phyloP scores from a whole-genome alignment of 345 rosid genomes.

The sweet orange (Citrus sinensis) region DNA sequence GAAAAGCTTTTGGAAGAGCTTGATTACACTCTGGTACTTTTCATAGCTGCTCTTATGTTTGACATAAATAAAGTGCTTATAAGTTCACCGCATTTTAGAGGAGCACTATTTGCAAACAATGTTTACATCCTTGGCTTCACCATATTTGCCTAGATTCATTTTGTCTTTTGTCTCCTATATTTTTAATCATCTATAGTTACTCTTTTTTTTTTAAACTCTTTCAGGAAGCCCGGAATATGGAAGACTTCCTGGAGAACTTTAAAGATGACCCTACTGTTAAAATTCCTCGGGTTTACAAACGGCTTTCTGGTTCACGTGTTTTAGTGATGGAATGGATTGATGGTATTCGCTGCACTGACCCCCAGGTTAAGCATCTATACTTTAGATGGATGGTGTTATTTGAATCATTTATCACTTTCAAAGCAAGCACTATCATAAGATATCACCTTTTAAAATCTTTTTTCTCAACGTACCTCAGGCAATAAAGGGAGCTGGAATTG shows the following conservation, averaged over 20 bases:
- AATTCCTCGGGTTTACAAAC: conserved; percentile 83
- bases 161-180: neutral
- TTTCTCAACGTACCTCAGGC: conserved; percentile 51
- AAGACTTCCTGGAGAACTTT: conserved; percentile 93
- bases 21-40: conserved; percentile 87
- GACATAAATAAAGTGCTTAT: neutral
- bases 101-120: neutral
- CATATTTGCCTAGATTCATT: neutral
- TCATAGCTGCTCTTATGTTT: conserved; percentile 15
- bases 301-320: conserved; percentile 88
- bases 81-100: neutral
- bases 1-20: conserved; percentile 99
- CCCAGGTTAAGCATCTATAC: conserved; percentile 55
- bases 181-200: neutral
- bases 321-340: conserved; percentile 99
- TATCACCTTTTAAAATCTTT: conserved; percentile 11
- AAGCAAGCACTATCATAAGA: conserved; percentile 8
- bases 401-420: conserved; percentile 4
- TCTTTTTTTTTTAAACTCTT: conserved; percentile 3
- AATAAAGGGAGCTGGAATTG: conserved; percentile 83
- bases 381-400: conserved; percentile 8
- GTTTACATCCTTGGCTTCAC: neutral
- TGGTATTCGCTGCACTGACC: conserved; percentile 95
- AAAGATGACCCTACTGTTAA: conserved; percentile 91
- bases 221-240: conserved; percentile 95